Percentiles rank a stretch among this genome's conserved stretches.
Evolutionary conservation across 1,284 basidiomycete species (phyloP).

Genomic region (Ustilago tritici): DNA sequence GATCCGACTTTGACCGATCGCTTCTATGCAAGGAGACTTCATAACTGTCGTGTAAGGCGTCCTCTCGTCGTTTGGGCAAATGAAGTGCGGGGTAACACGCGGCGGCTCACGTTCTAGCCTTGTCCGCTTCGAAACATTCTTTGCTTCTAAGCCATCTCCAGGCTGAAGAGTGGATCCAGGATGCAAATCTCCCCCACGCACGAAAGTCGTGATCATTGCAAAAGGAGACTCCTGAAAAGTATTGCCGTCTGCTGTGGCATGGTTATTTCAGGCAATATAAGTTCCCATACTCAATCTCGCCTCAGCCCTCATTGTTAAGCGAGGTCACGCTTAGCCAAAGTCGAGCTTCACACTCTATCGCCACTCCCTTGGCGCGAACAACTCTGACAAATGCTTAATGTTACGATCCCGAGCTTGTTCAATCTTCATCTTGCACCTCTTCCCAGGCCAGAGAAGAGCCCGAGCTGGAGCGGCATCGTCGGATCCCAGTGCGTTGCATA

Average conservation of each 20-base stretch:
- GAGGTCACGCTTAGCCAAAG: conserved; percentile 15
- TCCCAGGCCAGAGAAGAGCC: neutral
- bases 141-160: neutral
- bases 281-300: conserved; percentile 9
- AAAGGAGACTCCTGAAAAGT: neutral
- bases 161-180: neutral
- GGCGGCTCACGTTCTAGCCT: neutral
- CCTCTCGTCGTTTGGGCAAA: neutral
- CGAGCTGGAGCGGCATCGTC: conserved; percentile 2
- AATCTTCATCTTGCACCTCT: neutral
- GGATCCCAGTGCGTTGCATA: neutral
- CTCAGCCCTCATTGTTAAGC: conserved; percentile 10
- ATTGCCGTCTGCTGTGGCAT: neutral
- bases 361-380: conserved; percentile 4
- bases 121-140: neutral
- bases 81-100: neutral
- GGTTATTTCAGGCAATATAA: neutral
- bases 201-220: neutral
- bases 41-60: neutral
- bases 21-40: neutral
- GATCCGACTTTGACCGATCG: neutral
- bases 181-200: neutral
- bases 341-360: neutral
- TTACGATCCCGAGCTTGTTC: neutral
- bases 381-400: neutral